phyloP scores from a whole-genome alignment of 2,329 filamentous ascomycete genomes.

The Sphaerulina populicola region DNA sequence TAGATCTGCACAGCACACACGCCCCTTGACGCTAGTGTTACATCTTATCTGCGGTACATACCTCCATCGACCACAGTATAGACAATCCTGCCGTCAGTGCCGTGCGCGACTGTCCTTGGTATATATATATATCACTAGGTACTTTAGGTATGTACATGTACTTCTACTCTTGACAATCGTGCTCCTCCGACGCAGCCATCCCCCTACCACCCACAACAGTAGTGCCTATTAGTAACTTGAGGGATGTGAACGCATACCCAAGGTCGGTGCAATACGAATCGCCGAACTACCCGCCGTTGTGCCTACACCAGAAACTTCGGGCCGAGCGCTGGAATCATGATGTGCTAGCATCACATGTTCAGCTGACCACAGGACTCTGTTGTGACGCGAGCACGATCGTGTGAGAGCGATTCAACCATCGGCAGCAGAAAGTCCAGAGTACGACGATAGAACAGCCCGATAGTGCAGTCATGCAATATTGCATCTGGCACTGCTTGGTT shows the following conservation, averaged over 20 bases:
- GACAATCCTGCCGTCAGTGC: neutral
- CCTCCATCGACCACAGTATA: neutral
- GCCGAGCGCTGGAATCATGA: neutral
- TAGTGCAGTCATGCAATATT: too few relatives aligned
- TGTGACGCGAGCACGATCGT: neutral
- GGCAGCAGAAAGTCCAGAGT: too few relatives aligned
- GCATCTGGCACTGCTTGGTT: too few relatives aligned
- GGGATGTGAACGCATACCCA: neutral
- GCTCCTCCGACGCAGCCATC: too few relatives aligned
- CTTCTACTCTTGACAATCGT: too few relatives aligned
- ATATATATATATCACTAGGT: too few relatives aligned
- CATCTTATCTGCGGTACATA: neutral
- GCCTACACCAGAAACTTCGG: neutral
- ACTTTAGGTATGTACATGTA: too few relatives aligned
- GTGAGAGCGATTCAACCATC: neutral
- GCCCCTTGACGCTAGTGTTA: neutral
- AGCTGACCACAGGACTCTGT: neutral
- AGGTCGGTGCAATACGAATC: constrained; percentile 5
- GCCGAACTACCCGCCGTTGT: neutral
- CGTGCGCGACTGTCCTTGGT: neutral
- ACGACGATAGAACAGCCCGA: too few relatives aligned
- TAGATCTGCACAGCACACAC: constrained; percentile 6
- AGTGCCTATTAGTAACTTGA: neutral
- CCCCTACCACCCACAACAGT: neutral
- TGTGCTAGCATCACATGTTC: neutral